These are phyloP conservation scores for Acer saccharum DNA, from an alignment of 345 rosid species.

Conservation along the genomic window DNA sequence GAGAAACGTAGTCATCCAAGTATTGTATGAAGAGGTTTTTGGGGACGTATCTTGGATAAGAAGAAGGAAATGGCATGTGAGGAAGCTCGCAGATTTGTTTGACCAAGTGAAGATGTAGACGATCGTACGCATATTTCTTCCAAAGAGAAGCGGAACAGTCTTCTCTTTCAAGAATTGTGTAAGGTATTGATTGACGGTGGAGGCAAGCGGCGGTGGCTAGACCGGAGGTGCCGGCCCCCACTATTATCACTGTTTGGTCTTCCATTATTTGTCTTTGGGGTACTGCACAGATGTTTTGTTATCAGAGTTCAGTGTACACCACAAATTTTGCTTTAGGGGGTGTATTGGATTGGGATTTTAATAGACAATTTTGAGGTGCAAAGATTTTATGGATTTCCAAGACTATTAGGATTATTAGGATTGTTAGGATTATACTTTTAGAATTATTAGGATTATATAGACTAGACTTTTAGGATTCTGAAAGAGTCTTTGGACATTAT, in stretches of 20 bases:
- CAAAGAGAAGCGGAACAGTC: constrained; percentile 67
- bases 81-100: constrained; percentile 68
- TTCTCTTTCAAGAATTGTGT: constrained; percentile 65
- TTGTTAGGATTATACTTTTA: no score
- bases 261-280: constrained; percentile 17
- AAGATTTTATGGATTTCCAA: no score
- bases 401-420: no score
- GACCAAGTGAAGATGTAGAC: constrained; percentile 71
- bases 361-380: no score
- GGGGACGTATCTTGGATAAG: constrained; percentile 48
- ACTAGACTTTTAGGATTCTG: no score
- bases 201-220: constrained; percentile 71
- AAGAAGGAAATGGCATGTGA: constrained; percentile 47
- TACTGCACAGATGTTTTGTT: no score
- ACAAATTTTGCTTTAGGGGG: no score
- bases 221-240: constrained; percentile 86
- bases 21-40: constrained; percentile 53
- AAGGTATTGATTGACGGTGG: constrained; percentile 50
- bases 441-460: no score
- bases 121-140: constrained; percentile 67
- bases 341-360: no score
- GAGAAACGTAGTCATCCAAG: constrained; percentile 57
- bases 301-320: no score
- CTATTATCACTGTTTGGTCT: constrained; percentile 42
- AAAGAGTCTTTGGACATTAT: no score